These are phyloP conservation scores for Chamaecrista fasciculata DNA, from an alignment of 306 rosid genomes.

Conservation along the genomic window DNA sequence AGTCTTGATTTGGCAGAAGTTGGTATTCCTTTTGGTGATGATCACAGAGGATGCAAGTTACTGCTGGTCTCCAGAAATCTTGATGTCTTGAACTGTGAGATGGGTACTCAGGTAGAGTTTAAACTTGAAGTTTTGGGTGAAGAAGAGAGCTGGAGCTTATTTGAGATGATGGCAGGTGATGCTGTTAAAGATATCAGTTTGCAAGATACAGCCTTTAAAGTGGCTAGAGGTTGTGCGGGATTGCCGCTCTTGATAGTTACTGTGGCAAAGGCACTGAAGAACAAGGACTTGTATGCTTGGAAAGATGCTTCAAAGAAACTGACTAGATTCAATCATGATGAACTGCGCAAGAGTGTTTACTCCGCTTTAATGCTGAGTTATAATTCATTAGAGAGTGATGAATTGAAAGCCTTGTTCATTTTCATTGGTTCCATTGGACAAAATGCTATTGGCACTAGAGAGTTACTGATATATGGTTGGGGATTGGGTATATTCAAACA, in stretches of 20 bases:
- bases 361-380: slow-evolving; percentile 34
- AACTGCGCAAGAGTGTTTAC: slow-evolving; percentile 10
- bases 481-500: slow-evolving; percentile 33
- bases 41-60: slow-evolving; percentile 14
- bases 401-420: slow-evolving; percentile 34
- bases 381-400: slow-evolving; percentile 26
- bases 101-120: slow-evolving; percentile 17
- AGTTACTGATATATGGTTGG: slow-evolving; percentile 39
- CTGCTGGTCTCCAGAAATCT: slow-evolving; percentile 31
- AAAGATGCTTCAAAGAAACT: slow-evolving; percentile 37
- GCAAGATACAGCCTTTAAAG: slow-evolving; percentile 25
- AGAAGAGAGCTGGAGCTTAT: slow-evolving; percentile 42
- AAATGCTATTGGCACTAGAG: background rate
- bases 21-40: slow-evolving; percentile 11
- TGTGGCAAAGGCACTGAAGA: slow-evolving; percentile 27
- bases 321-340: slow-evolving; percentile 5
- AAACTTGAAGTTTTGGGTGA: slow-evolving; percentile 23
- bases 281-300: slow-evolving; percentile 37
- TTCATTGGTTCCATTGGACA: slow-evolving; percentile 34
- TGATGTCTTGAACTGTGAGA: slow-evolving; percentile 23
- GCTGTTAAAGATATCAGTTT: background rate
- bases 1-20: background rate
- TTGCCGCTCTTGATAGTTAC: slow-evolving; percentile 40
- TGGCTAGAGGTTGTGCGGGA: slow-evolving; percentile 33
- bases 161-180: slow-evolving; percentile 31